Conservation (phyloP, 1,284 basidiomycete species). For the Stereum hirsutum region DNA sequence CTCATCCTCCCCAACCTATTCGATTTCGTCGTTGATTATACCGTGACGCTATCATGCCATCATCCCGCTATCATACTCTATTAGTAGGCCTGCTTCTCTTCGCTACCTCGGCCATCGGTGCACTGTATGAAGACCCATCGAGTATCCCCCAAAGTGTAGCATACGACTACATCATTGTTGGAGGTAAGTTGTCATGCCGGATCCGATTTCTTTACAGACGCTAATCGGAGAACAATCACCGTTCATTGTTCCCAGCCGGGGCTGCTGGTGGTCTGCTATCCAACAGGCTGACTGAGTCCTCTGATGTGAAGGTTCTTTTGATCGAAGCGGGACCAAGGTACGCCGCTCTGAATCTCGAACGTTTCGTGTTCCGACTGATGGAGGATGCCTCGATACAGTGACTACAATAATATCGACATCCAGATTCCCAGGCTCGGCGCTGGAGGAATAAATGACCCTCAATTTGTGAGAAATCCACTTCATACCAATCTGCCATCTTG, state of each 20-base stretch:
- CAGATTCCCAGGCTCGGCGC: background rate
- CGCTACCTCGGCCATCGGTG: background rate
- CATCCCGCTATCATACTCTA: no score
- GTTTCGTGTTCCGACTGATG: background rate
- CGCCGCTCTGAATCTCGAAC: background rate
- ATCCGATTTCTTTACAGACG: background rate
- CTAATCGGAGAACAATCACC: background rate
- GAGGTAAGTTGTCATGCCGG: background rate
- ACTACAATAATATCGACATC: background rate
- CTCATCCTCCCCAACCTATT: no score
- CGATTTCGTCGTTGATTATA: no score
- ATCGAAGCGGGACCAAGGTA: slow-evolving; percentile 8
- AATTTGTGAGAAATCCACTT: slow-evolving; percentile 10
- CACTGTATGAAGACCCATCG: slow-evolving; percentile 1
- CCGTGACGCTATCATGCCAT: no score
- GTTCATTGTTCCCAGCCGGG: slow-evolving; percentile 1
- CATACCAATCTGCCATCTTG: background rate
- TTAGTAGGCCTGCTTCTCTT: no score
- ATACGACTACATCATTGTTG: slow-evolving; percentile 9
- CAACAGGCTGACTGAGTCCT: slow-evolving; percentile 2
- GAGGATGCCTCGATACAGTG: background rate
- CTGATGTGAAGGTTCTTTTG: slow-evolving; percentile 4
- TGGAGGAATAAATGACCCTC: slow-evolving; percentile 10
- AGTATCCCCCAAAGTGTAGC: background rate
- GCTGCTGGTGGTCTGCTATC: slow-evolving; percentile 5